Evolutionary conservation across 345 rosid species (phyloP).

Genomic region (Angophora floribunda): DNA sequence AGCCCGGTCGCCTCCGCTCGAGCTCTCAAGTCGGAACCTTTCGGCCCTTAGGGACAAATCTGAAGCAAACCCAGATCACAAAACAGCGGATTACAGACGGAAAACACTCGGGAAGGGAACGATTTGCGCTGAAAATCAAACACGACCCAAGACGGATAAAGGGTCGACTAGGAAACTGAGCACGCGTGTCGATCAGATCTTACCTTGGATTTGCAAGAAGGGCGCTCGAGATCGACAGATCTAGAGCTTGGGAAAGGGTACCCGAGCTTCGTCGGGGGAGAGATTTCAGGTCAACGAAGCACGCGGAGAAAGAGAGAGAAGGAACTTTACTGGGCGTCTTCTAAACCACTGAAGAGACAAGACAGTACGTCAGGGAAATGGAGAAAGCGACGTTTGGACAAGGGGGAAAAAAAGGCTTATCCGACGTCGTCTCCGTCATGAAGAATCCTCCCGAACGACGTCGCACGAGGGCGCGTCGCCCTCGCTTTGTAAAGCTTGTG

Average conservation of each 20-base stretch:
- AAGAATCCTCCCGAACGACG: neutral
- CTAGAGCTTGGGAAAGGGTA: neutral
- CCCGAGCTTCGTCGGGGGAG: neutral
- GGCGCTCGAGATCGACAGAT: neutral
- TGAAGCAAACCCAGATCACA: neutral
- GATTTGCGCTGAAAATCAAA: neutral
- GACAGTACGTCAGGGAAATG: neutral
- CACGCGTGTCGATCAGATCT: neutral
- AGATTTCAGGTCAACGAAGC: neutral
- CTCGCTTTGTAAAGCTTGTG: neutral
- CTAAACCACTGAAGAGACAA: neutral
- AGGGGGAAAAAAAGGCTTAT: neutral
- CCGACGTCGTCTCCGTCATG: neutral
- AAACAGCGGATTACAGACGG: neutral
- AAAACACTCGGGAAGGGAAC: neutral
- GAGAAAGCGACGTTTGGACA: neutral
- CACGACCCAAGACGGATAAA: neutral
- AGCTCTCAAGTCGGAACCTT: neutral
- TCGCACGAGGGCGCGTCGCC: neutral
- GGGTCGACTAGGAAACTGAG: neutral
- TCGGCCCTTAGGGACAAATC: neutral
- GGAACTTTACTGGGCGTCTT: neutral
- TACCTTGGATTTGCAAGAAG: neutral
- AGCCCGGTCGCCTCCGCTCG: neutral
- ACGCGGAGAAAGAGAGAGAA: neutral